A percentile compares a stretch with the other conserved stretches of the same genome.
Conservation (phyloP, 2,329 filamentous ascomycete genomes). For the Diaporthe velutina region DNA sequence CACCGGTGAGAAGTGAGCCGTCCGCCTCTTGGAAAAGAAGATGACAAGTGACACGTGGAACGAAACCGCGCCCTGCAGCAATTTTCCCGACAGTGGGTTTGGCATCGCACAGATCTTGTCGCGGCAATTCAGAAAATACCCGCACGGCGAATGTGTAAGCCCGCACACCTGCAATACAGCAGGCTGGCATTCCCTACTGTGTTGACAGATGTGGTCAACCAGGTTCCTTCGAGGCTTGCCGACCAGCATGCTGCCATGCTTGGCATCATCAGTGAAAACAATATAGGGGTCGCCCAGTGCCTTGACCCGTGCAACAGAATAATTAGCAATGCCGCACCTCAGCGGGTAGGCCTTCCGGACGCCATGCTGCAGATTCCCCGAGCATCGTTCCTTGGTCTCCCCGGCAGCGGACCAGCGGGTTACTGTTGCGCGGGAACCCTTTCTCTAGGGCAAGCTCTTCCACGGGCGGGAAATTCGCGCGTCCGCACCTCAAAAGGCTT, state of each 20-base stretch:
- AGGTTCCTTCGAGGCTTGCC: not conserved
- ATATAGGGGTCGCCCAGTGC: constrained; percentile 1
- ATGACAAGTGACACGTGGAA: constrained; percentile 37
- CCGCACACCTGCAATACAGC: constrained; percentile 11
- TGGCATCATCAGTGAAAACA: constrained; percentile 17
- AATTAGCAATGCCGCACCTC: constrained; percentile 19
- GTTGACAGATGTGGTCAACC: not conserved
- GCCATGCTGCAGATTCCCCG: constrained; percentile 19
- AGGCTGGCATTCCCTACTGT: not conserved
- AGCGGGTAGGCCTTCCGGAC: constrained; percentile 22
- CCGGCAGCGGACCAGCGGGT: constrained; percentile 11
- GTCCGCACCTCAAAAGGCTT: not conserved
- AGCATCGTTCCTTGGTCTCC: constrained; percentile 22
- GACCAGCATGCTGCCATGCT: not conserved
- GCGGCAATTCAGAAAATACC: constrained; percentile 35
- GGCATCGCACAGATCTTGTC: constrained; percentile 38
- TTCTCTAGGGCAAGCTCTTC: constrained; percentile 15
- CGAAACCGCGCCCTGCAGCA: constrained; percentile 31
- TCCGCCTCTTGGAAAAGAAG: constrained; percentile 4
- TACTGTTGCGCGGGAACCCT: constrained; percentile 7
- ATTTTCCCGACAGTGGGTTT: constrained; percentile 15
- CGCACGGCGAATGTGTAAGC: constrained; percentile 13
- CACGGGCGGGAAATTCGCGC: not conserved
- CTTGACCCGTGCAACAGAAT: constrained; percentile 29
- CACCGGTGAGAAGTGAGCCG: constrained; percentile 39